These are phyloP conservation scores for Tillandsia fasciculata DNA, from an alignment of 176 grass and related monocot species.

Conservation along the genomic window DNA sequence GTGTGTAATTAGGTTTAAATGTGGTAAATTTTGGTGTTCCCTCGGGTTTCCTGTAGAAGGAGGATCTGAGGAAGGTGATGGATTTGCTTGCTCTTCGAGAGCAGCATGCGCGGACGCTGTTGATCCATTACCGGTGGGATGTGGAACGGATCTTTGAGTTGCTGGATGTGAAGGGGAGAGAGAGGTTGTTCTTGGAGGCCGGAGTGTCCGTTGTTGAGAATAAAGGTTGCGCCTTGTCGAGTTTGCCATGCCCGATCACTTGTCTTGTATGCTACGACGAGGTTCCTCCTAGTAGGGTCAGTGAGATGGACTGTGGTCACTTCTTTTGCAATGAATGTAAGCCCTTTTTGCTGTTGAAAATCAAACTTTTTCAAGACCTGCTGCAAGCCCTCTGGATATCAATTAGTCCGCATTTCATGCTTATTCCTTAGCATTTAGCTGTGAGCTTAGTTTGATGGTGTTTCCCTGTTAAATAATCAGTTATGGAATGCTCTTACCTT, in stretches of 20 bases:
- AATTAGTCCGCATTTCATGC: neutral
- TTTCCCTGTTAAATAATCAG: neutral
- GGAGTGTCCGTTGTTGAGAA: neutral
- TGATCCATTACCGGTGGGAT: constrained; percentile 12
- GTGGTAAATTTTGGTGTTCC: neutral
- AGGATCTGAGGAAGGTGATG: constrained; percentile 15
- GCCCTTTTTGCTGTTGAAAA: constrained; percentile 4
- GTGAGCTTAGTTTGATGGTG: neutral
- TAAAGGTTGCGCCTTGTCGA: neutral
- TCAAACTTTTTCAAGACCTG: too few relatives aligned
- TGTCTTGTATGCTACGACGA: constrained; percentile 86
- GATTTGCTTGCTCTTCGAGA: constrained; percentile 2
- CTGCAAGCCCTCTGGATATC: too few relatives aligned
- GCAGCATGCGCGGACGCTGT: constrained; percentile 10
- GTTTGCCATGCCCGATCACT: constrained; percentile 14
- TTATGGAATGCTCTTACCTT: neutral
- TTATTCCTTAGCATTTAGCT: neutral
- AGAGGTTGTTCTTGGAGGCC: constrained; percentile 1
- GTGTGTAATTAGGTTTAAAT: neutral
- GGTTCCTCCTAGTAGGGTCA: constrained; percentile 23
- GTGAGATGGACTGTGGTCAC: constrained; percentile 90
- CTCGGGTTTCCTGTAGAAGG: neutral
- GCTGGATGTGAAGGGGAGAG: constrained; percentile 6
- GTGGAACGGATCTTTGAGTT: constrained; percentile 8
- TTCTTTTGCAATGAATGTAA: constrained; percentile 93